A percentile compares a stretch with the other conserved stretches of the same genome.
These are phyloP conservation scores for Mollisia scopiformis DNA, from an alignment of 2,329 filamentous ascomycete genomes.

Conservation along the genomic window DNA sequence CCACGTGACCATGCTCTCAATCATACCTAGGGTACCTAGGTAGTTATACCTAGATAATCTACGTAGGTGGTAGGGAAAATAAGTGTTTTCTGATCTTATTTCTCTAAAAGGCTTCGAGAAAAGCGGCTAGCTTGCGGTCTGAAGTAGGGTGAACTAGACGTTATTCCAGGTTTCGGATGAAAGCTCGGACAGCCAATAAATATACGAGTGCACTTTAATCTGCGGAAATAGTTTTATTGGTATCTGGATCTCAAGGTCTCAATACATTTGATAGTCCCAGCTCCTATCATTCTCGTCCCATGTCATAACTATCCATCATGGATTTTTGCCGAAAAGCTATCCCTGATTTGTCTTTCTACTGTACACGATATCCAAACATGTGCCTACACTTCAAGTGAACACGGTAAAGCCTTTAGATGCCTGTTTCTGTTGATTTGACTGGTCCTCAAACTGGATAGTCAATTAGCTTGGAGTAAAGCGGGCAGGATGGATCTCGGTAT, in stretches of 20 bases:
- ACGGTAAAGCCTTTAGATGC: conserved; percentile 27
- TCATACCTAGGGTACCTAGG: not conserved
- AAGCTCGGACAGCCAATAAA: no score
- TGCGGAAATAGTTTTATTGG: not conserved
- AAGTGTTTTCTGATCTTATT: no score
- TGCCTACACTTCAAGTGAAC: conserved; percentile 20
- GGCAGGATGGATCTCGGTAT: not conserved
- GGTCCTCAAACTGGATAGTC: conserved; percentile 43
- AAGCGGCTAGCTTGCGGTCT: no score
- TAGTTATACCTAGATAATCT: no score
- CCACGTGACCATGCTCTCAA: not conserved
- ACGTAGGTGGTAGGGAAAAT: no score
- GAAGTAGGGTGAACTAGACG: no score
- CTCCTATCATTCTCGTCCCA: not conserved
- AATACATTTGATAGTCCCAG: not conserved
- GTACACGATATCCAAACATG: conserved; percentile 14
- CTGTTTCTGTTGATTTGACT: conserved; percentile 28
- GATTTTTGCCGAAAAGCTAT: not conserved
- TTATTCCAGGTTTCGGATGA: no score
- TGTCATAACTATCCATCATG: not conserved
- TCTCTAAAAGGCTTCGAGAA: no score
- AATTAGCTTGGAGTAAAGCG: conserved; percentile 2
- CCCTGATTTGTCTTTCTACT: conserved; percentile 15
- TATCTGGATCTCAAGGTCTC: not conserved
- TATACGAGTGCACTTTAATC: no score